Conservation (phyloP, 192 early-diverging fungal genomes). For the Irineochytrium annulatum region DNA sequence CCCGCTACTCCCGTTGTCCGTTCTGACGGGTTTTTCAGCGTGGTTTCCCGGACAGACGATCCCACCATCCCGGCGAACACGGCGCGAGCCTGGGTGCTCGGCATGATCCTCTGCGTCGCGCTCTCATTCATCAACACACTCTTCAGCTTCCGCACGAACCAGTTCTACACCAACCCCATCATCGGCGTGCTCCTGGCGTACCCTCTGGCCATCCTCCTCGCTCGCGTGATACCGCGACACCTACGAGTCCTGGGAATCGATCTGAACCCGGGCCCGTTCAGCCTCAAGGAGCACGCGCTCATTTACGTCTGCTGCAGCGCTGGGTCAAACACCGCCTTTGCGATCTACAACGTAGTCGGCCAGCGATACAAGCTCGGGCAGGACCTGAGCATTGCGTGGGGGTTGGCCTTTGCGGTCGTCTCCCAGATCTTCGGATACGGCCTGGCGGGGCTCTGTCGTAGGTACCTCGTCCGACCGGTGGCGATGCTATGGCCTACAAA, state of each 20-base stretch:
- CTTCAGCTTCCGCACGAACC: conserved; percentile 28
- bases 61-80: conserved; percentile 21
- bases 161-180: conserved; percentile 51
- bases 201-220: conserved; percentile 50
- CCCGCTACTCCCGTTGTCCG: too few species aligned
- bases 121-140: conserved; percentile 19
- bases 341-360: conserved; percentile 11
- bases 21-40: too few species aligned
- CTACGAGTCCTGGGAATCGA: too few species aligned
- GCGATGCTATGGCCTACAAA: conserved; percentile 83
- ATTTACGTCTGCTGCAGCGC: conserved; percentile 57
- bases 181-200: conserved; percentile 73
- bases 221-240: neutral
- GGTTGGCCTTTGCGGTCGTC: conserved; percentile 9
- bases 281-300: conserved; percentile 84
- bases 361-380: conserved; percentile 11
- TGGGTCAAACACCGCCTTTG: conserved; percentile 55
- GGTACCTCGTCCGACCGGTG: conserved; percentile 76
- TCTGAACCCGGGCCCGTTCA: conserved; percentile 83
- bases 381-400: neutral
- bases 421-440: conserved; percentile 48
- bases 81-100: conserved; percentile 16
- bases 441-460: conserved; percentile 64
- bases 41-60: conserved; percentile 23
- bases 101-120: neutral